phyloP scores from a whole-genome alignment of 169 alveolate species.

The Plasmodium berghei region DNA sequence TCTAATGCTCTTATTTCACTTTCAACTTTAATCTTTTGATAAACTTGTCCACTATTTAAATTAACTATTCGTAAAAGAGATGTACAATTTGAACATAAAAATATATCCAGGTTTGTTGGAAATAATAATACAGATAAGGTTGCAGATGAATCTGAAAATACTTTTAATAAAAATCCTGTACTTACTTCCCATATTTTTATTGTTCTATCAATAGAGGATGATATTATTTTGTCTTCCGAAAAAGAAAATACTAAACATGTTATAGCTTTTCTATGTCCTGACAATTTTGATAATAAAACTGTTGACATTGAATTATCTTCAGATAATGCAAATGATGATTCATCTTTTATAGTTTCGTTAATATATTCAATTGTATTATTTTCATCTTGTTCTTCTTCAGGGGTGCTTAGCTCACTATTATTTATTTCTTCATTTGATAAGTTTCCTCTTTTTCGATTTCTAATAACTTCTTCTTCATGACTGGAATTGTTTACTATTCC shows the following conservation, averaged over 20 bases:
- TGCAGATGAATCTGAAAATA: conserved; percentile 89
- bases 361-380: background rate
- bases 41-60: conserved; percentile 86
- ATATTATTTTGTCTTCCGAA: conserved; percentile 81
- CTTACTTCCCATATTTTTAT: conserved; percentile 89
- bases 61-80: conserved; percentile 87
- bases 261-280: conserved; percentile 83
- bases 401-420: background rate
- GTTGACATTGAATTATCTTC: conserved; percentile 65
- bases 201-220: conserved; percentile 90
- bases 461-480: background rate
- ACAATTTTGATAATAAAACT: conserved; percentile 75
- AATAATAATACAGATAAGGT: conserved; percentile 87
- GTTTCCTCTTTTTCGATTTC: background rate
- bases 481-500: background rate
- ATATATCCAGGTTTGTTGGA: conserved; percentile 80
- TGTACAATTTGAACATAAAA: conserved; percentile 86
- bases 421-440: background rate
- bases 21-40: conserved; percentile 87
- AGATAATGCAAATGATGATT: background rate
- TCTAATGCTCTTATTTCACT: conserved; percentile 88
- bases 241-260: conserved; percentile 84
- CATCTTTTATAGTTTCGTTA: conserved; percentile 2
- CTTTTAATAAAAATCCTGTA: conserved; percentile 88
- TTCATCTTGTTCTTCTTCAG: conserved; percentile 4